Conservation (phyloP, 2,329 filamentous ascomycete species). For the Trichoderma brevicompactum region DNA sequence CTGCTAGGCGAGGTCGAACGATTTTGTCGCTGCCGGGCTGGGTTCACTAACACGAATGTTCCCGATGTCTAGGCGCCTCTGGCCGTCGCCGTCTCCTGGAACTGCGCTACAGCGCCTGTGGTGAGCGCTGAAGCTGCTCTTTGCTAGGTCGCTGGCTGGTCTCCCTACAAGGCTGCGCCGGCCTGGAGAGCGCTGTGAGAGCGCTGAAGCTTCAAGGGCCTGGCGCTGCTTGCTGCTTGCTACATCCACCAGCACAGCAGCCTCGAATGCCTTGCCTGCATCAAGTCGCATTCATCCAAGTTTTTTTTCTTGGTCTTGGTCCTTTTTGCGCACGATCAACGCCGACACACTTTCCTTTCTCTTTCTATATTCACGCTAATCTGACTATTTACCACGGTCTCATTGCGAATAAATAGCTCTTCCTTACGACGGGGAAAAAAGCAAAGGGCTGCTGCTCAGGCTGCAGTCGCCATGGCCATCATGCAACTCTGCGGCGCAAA, state of each 20-base stretch:
- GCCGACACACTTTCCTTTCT: not conserved
- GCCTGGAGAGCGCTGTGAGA: constrained; percentile 4
- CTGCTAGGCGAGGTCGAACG: constrained; percentile 45
- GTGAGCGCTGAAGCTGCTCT: constrained; percentile 1
- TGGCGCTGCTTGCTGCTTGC: not conserved
- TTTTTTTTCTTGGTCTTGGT: not conserved
- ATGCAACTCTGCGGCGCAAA: constrained; percentile 16
- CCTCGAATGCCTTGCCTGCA: not conserved
- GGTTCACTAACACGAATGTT: constrained; percentile 31
- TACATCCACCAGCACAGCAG: too few species aligned
- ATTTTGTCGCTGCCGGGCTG: constrained; percentile 45
- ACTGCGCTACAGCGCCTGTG: constrained; percentile 22
- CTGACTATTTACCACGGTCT: not conserved
- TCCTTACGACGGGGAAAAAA: not conserved
- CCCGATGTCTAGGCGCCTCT: constrained; percentile 12
- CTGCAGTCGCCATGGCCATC: constrained; percentile 1
- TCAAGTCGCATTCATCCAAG: constrained; percentile 8
- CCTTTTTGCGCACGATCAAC: not conserved
- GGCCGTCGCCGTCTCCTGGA: constrained; percentile 18
- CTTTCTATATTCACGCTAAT: not conserved
- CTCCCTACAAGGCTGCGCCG: constrained; percentile 4
- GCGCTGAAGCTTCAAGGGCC: constrained; percentile 15
- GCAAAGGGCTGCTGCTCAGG: not conserved
- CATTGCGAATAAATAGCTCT: not conserved
- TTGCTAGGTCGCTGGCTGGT: not conserved